Conservation (phyloP, 306 rosid genomes). For the Lagenaria siceraria region DNA sequence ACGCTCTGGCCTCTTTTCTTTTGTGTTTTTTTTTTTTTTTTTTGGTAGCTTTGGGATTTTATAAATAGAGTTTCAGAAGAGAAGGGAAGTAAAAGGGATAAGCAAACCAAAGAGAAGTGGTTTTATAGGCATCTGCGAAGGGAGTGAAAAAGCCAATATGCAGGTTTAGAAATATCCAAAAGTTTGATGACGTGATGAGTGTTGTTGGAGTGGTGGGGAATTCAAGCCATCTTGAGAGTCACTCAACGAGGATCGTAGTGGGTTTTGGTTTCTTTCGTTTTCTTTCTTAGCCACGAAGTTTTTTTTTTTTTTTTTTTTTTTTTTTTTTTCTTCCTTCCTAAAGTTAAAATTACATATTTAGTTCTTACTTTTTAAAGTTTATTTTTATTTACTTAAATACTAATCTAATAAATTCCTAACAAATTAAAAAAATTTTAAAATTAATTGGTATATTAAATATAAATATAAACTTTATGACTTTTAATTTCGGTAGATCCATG, state of each 20-base stretch:
- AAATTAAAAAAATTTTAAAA: no score
- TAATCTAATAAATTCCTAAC: no score
- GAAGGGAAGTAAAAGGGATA: neutral
- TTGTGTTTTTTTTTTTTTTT: neutral
- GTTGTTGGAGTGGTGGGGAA: neutral
- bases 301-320: neutral
- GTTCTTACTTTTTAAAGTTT: no score
- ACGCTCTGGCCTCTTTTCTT: no score
- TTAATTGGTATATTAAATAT: no score
- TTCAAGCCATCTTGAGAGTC: neutral
- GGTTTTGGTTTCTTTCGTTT: neutral
- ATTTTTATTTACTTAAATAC: no score
- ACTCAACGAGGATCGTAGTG: neutral
- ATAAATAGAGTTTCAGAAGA: neutral
- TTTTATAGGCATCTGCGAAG: neutral
- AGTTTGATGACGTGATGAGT: neutral
- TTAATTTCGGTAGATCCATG: no score
- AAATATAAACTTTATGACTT: no score
- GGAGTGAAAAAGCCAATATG: neutral
- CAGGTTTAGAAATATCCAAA: neutral
- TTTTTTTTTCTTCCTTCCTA: no score
- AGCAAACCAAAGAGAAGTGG: neutral
- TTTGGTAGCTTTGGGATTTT: neutral
- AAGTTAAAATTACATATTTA: neutral
- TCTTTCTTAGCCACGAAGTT: slow-evolving; percentile 4